Evolutionary conservation across 495 filamentous ascomycete species (phyloP).

Genomic region (Neurospora sp.): DNA sequence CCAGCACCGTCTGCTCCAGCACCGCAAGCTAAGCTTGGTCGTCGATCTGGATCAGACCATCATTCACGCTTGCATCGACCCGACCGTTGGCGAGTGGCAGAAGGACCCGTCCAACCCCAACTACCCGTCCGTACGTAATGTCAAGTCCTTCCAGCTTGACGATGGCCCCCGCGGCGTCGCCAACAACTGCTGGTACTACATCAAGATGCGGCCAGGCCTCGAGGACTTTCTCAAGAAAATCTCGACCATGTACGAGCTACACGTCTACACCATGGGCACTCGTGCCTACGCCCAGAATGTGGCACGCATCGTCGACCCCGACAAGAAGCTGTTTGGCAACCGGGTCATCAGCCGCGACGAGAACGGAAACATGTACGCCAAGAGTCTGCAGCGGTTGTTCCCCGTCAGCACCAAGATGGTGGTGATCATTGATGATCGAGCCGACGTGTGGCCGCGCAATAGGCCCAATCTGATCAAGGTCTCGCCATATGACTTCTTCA

Average conservation of each 20-base stretch:
- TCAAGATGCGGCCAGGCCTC: constrained; percentile 93
- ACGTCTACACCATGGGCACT: constrained; percentile 99
- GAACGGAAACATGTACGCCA: constrained; percentile 82
- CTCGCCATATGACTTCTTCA: constrained; percentile 90
- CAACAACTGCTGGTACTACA: constrained; percentile 84
- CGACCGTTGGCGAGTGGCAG: constrained; percentile 93
- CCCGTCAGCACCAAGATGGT: constrained; percentile 98
- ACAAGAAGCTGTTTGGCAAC: constrained; percentile 82
- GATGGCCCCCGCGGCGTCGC: constrained; percentile 59
- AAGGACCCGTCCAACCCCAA: constrained; percentile 81
- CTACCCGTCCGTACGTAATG: constrained; percentile 79
- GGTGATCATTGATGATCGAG: constrained; percentile 94
- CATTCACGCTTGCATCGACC: constrained; percentile 95
- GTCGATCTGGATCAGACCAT: constrained; percentile 98
- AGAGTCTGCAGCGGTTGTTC: constrained; percentile 85
- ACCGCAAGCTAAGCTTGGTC: constrained; percentile 78
- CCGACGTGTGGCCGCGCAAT: constrained; percentile 96
- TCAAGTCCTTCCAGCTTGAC: constrained; percentile 79
- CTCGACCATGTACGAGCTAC: constrained; percentile 78
- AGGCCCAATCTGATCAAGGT: constrained; percentile 92
- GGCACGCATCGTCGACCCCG: constrained; percentile 85
- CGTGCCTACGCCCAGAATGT: constrained; percentile 87
- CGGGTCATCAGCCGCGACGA: constrained; percentile 93
- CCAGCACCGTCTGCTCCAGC: constrained; percentile 68
- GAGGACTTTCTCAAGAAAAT: constrained; percentile 72